Base-by-base conservation (phyloP, 352 stramenopile species). In the Phytophthora crassamura region DNA sequence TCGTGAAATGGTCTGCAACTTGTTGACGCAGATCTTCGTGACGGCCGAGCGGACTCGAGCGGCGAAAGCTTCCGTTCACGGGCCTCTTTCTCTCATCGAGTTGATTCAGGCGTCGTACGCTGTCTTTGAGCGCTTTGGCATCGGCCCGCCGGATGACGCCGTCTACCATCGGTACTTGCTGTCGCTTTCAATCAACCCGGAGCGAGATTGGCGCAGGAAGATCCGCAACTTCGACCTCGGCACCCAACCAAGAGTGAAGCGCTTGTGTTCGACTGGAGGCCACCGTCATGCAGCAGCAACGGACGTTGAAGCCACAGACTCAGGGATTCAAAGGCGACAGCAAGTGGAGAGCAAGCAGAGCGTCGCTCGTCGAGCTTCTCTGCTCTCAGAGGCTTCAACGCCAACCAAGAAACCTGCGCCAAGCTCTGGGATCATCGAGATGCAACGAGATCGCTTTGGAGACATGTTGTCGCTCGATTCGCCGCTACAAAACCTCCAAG, bases 161-260 rank as follows among this genome's bases (percentile, higher is more conserved):
- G 54, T 72, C 33, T 90, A 80, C 53, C 83, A 90, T 55, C 81
- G 83, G 0, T 72, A 78, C 20, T 60, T 91, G 45, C 50, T 90
- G 2, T 74, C 77, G 40, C 56, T 91, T 6, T 87, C 81, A 3
- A 71, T 88, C 28, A 69, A 90, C 36, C 75, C 79, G 0, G 77
- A 89, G 12, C 62, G 32, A 56, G 70, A 91, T 64, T 91, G 83
- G 83, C 67, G 63, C 28, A 78, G 54, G 34, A 90, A 90, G 64
- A 75, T 91, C 55, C 52, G 58, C 11, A 54, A 32, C 12, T 84
- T 91, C 11, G 51, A 69, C 4, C 15, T 76, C 0, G 45, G 36
- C 0, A 15, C 28, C 8, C 65, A 64, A 50, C 65, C 50, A 3
- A 64, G 54, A 5, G 54, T 72, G 10, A 57, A 73, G 32, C 32